Conservation (phyloP, 257 asterid genomes). For the Solanum boliviense region DNA sequence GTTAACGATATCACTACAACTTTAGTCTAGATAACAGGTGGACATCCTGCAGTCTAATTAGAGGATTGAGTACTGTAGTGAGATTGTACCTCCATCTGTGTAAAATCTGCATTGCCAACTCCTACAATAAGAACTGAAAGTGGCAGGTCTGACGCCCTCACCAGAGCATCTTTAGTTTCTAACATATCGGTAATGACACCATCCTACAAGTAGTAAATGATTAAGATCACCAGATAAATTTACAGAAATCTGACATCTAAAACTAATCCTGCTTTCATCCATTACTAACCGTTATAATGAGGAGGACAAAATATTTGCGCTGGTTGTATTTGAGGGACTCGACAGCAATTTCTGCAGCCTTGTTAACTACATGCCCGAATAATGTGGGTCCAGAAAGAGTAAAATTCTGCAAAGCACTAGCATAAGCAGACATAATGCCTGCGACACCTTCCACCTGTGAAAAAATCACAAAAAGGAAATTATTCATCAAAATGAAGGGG, state of each 20-base stretch:
- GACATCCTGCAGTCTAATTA: background rate
- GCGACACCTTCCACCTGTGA: slow-evolving; percentile 58
- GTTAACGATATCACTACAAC: background rate
- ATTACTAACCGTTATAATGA: slow-evolving; percentile 57
- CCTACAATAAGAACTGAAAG: background rate
- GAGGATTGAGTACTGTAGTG: background rate
- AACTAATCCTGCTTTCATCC: background rate
- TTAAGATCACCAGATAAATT: background rate
- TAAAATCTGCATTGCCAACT: background rate
- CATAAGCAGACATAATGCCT: slow-evolving; percentile 73
- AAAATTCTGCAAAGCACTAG: slow-evolving; percentile 50
- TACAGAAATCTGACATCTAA: background rate
- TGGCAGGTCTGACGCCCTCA: background rate
- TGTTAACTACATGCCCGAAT: slow-evolving; percentile 67
- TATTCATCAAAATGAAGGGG: background rate
- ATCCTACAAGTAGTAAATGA: slow-evolving; percentile 30
- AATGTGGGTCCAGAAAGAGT: slow-evolving; percentile 66
- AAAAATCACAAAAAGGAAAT: background rate
- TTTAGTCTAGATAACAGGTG: background rate
- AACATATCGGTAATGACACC: slow-evolving; percentile 56
- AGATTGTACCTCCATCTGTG: background rate
- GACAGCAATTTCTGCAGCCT: slow-evolving; percentile 65
- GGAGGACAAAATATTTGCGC: slow-evolving; percentile 48
- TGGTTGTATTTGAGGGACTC: slow-evolving; percentile 34
- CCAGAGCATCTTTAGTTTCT: background rate